phyloP scores from a whole-genome alignment of 1,139 yeast genomes.

The Blastobotrys serpentis region DNA sequence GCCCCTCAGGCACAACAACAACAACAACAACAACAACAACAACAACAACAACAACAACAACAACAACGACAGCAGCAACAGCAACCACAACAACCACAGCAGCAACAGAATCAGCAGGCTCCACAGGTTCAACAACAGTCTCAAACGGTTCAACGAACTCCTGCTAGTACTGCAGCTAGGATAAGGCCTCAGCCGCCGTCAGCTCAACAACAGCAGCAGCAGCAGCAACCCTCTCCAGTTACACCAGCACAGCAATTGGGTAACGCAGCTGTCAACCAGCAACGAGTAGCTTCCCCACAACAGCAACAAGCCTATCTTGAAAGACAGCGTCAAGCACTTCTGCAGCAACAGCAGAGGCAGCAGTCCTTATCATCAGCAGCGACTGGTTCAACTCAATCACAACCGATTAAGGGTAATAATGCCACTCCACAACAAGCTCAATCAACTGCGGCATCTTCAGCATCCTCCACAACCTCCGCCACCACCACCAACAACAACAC shows the following conservation, averaged over 20 bases:
- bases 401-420: neutral
- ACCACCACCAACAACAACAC: neutral
- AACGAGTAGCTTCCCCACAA: conserved; percentile 13
- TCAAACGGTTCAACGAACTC: conserved; percentile 16
- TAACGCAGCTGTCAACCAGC: too few relatives aligned
- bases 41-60: conserved; percentile 18
- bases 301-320: conserved; percentile 11
- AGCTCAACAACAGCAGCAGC: conserved; percentile 4
- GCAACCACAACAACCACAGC: conserved; percentile 1
- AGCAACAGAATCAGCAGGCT: too few relatives aligned
- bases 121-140: conserved; percentile 31
- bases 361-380: neutral
- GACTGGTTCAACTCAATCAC: neutral
- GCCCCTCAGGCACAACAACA: conserved; percentile 12
- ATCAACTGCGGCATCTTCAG: neutral
- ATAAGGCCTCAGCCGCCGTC: conserved; percentile 3
- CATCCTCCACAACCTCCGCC: neutral
- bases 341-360: conserved; percentile 6
- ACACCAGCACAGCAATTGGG: too few relatives aligned
- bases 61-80: conserved; percentile 29
- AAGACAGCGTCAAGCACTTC: conserved; percentile 5
- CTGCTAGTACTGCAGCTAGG: neutral
- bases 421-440: neutral
- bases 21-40: conserved; percentile 19
- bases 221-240: too few relatives aligned